Conservation (phyloP, 768 basidiomycete species). For the Termitomyces sp. region DNA sequence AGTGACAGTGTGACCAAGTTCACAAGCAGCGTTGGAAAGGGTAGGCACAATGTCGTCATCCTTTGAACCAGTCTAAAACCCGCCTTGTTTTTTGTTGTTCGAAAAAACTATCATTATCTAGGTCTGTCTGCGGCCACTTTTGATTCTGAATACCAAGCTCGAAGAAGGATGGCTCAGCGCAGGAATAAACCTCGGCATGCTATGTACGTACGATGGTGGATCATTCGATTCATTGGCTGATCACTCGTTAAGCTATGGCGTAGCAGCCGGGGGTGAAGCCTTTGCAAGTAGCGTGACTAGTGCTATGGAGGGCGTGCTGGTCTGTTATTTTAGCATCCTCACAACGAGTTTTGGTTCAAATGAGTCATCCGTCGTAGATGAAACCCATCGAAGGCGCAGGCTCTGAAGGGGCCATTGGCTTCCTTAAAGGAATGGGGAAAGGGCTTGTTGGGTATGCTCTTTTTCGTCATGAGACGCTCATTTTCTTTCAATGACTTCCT, state of each 20-base stretch:
- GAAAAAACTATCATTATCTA: conserved; percentile 20
- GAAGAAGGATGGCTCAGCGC: conserved; percentile 80
- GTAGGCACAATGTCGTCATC: conserved; percentile 27
- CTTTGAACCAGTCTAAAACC: background rate
- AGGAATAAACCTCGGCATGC: conserved; percentile 96
- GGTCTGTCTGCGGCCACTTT: conserved; percentile 96
- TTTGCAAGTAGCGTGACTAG: conserved; percentile 92
- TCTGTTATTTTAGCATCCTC: conserved; percentile 23
- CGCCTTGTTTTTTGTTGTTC: background rate
- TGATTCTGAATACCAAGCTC: conserved; percentile 92
- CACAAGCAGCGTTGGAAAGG: conserved; percentile 96
- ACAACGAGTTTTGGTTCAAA: background rate
- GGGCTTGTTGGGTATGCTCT: conserved; percentile 79
- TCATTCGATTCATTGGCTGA: background rate
- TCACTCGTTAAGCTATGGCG: conserved; percentile 67
- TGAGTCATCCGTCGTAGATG: conserved; percentile 43
- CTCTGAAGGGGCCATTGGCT: conserved; percentile 87
- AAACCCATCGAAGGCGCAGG: conserved; percentile 98
- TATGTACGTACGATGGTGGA: conserved; percentile 48
- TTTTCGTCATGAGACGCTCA: background rate
- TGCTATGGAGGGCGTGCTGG: conserved; percentile 93
- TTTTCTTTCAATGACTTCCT: background rate
- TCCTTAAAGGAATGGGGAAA: conserved; percentile 97
- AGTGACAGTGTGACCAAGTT: conserved; percentile 98
- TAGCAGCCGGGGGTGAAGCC: conserved; percentile 90